Evolutionary conservation across 257 asterid species (phyloP).

Genomic region (Jaltomata sinuosa): DNA sequence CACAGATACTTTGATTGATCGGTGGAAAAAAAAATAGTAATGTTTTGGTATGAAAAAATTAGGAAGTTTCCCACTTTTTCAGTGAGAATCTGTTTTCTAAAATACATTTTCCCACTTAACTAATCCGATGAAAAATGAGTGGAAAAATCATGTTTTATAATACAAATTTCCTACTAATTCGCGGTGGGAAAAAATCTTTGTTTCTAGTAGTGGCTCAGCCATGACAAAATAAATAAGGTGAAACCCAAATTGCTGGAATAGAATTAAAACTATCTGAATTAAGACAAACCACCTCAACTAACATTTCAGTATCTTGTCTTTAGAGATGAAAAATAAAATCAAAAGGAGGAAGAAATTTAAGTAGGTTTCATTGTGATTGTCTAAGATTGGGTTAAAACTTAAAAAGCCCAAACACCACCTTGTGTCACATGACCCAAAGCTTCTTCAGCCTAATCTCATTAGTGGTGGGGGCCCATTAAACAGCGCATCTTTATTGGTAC

Average conservation of each 20-base stretch:
- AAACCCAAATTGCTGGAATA: background rate
- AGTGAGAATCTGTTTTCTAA: too few relatives aligned
- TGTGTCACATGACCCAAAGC: background rate
- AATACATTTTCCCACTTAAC: too few relatives aligned
- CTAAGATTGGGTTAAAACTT: background rate
- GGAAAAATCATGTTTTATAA: too few relatives aligned
- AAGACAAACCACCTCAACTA: background rate
- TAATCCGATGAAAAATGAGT: too few relatives aligned
- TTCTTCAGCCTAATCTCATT: background rate
- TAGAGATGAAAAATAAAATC: background rate
- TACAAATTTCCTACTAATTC: too few relatives aligned
- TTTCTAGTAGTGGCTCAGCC: too few relatives aligned
- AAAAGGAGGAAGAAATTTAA: background rate
- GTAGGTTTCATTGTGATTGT: background rate
- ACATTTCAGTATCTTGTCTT: background rate
- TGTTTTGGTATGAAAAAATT: too few relatives aligned
- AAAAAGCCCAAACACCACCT: constrained; percentile 16
- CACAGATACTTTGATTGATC: too few relatives aligned
- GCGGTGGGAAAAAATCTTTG: too few relatives aligned
- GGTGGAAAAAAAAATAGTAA: too few relatives aligned
- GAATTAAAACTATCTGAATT: background rate
- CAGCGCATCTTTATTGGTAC: background rate
- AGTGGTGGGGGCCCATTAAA: background rate
- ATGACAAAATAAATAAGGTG: background rate
- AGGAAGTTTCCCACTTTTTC: too few relatives aligned